phyloP scores from a whole-genome alignment of 257 asterid species.

The Nyctanthes arbortristis region DNA sequence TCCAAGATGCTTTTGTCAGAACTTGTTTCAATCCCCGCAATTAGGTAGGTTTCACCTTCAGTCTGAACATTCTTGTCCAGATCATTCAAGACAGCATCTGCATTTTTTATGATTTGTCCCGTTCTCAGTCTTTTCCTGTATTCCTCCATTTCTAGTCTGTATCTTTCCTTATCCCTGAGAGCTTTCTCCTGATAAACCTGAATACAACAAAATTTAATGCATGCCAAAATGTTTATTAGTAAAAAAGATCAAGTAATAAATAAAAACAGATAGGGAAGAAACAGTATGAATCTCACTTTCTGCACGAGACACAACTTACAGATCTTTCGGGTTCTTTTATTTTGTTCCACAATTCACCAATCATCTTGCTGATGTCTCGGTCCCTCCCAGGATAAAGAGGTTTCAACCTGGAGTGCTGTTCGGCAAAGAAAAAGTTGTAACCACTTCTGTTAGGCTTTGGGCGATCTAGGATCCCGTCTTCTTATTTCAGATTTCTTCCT shows the following conservation, averaged over 20 bases:
- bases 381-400: constrained; percentile 70
- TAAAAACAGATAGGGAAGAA: too few relatives aligned
- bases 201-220: not conserved
- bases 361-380: constrained; percentile 77
- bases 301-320: constrained; percentile 41
- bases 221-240: not conserved
- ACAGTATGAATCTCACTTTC: not conserved
- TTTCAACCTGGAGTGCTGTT: constrained; percentile 76
- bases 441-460: constrained; percentile 95
- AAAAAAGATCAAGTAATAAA: not conserved
- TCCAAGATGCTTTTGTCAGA: constrained; percentile 36
- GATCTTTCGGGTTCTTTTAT: constrained; percentile 60
- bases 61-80: constrained; percentile 26
- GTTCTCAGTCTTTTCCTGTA: constrained; percentile 52
- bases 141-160: constrained; percentile 70
- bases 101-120: constrained; percentile 27
- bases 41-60: constrained; percentile 33
- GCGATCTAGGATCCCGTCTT: constrained; percentile 74
- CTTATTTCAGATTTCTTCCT: constrained; percentile 72
- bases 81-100: constrained; percentile 22
- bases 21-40: constrained; percentile 16
- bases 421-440: constrained; percentile 88
- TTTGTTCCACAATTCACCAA: constrained; percentile 87
- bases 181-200: constrained; percentile 88
- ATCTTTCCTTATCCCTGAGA: constrained; percentile 68